These are phyloP conservation scores for Solanum virginianum DNA, from an alignment of 257 asterid species.

Conservation along the genomic window DNA sequence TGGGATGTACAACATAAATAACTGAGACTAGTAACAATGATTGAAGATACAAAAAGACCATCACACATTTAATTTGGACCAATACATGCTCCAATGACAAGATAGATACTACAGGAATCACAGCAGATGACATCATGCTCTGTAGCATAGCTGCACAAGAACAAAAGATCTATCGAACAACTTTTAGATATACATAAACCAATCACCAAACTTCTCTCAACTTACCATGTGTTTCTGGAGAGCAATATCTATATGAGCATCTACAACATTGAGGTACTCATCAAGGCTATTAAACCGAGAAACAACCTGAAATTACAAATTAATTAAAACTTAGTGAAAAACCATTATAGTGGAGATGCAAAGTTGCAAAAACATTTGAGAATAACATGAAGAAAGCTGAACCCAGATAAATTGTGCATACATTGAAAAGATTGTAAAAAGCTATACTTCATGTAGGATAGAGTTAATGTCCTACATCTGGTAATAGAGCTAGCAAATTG, in stretches of 20 bases:
- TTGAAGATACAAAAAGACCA: neutral
- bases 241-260: slow-evolving; percentile 62
- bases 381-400: neutral
- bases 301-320: slow-evolving; percentile 50
- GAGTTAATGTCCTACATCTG: neutral
- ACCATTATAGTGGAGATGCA: neutral
- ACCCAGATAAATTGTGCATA: neutral
- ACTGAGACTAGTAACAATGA: neutral
- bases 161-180: neutral
- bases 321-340: neutral
- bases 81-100: neutral
- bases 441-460: neutral
- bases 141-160: neutral
- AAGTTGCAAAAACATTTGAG: neutral
- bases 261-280: slow-evolving; percentile 49
- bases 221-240: slow-evolving; percentile 66
- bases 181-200: neutral
- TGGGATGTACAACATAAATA: neutral
- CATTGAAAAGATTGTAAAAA: neutral
- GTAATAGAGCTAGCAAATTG: neutral
- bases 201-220: neutral
- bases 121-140: neutral
- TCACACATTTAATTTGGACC: neutral
- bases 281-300: slow-evolving; percentile 35
- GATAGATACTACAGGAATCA: neutral